These are phyloP conservation scores for Leccinum insolens DNA, from an alignment of 1,284 basidiomycete genomes.

Conservation along the genomic window DNA sequence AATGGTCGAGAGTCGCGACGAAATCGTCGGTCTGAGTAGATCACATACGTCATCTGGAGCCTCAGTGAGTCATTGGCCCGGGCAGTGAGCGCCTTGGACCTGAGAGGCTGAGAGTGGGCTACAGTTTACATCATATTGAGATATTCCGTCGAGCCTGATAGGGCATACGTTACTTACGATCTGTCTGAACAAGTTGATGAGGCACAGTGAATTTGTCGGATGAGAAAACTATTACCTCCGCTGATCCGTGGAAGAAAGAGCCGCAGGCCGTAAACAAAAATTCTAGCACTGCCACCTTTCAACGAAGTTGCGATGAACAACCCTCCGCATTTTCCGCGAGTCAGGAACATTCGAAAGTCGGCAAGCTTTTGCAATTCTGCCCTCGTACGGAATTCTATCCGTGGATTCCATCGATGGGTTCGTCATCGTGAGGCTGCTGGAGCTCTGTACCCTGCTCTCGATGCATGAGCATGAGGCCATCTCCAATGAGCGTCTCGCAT, in stretches of 20 bases:
- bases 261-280: neutral
- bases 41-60: neutral
- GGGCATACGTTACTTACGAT: neutral
- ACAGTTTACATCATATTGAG: neutral
- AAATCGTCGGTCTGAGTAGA: neutral
- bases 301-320: constrained; percentile 1
- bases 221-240: neutral
- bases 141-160: neutral
- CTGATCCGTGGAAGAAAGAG: neutral
- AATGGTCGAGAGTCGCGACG: neutral
- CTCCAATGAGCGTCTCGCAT: no score
- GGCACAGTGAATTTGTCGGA: neutral
- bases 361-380: no score
- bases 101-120: neutral
- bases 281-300: constrained; percentile 10
- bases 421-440: no score
- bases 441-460: no score
- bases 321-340: no score
- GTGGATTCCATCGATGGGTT: no score
- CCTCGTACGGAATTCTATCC: no score
- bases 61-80: neutral
- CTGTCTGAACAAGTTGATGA: neutral
- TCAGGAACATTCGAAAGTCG: no score
- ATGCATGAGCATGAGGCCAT: no score
- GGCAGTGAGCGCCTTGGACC: neutral